These are phyloP conservation scores for Blechomonas ayalai DNA, from an alignment of 208 protist genomes.

Conservation along the genomic window DNA sequence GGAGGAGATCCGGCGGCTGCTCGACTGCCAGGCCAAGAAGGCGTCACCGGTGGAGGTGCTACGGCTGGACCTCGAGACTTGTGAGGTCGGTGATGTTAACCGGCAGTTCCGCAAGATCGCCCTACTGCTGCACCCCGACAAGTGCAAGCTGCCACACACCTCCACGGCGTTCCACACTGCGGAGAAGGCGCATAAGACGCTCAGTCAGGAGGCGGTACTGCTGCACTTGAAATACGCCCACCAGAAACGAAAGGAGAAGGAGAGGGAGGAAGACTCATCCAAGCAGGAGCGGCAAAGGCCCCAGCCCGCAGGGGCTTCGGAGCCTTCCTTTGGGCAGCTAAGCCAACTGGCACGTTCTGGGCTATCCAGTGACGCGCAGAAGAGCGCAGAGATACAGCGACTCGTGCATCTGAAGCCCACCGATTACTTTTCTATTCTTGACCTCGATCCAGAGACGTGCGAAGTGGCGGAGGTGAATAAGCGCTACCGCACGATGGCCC, in stretches of 20 bases:
- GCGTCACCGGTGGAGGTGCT: conserved; percentile 57
- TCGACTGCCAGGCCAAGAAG: conserved; percentile 32
- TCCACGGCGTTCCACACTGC: conserved; percentile 75
- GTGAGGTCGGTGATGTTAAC: conserved; percentile 56
- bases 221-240: conserved; percentile 61
- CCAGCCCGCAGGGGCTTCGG: no score
- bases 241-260: conserved; percentile 35
- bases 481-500: conserved; percentile 72
- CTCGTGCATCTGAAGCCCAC: conserved; percentile 58
- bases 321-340: conserved; percentile 31
- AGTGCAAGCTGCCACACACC: conserved; percentile 71
- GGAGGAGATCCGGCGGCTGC: conserved; percentile 54
- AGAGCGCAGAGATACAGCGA: conserved; percentile 70
- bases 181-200: conserved; percentile 72
- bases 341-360: conserved; percentile 24
- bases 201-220: conserved; percentile 65
- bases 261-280: conserved; percentile 31
- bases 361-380: conserved; percentile 52
- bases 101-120: conserved; percentile 63
- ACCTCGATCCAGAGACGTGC: conserved; percentile 58
- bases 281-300: no score
- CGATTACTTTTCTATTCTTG: conserved; percentile 75
- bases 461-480: conserved; percentile 56
- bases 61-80: conserved; percentile 47
- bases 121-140: conserved; percentile 86